These are phyloP conservation scores for Umbilicus rupestris DNA, from an alignment of 164 flowering plant species.

Conservation along the genomic window DNA sequence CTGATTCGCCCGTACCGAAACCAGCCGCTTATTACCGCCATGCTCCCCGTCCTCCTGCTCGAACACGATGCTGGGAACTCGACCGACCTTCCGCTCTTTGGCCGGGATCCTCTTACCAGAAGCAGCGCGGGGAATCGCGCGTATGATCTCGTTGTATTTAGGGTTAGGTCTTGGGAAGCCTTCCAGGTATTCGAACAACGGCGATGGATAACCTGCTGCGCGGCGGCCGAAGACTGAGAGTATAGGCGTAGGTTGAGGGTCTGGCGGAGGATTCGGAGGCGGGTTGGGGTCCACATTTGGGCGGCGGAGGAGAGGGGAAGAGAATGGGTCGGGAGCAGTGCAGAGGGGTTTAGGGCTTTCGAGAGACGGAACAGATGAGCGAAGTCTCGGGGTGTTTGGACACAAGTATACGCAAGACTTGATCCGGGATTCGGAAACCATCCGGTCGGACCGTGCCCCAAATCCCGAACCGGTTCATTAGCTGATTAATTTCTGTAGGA, in stretches of 20 bases:
- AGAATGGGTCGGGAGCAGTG: not conserved
- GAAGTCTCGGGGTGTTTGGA: too few species aligned
- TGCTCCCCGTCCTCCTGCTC: slow-evolving; percentile 87
- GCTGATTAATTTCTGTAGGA: too few species aligned
- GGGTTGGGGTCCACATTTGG: slow-evolving; percentile 41
- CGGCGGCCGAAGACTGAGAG: slow-evolving; percentile 36
- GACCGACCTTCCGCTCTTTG: slow-evolving; percentile 60
- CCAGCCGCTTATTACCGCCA: slow-evolving; percentile 87
- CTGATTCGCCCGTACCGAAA: slow-evolving; percentile 68
- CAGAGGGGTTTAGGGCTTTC: too few species aligned
- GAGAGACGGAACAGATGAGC: not conserved
- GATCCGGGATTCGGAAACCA: not conserved
- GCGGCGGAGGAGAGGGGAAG: not conserved
- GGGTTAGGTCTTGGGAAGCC: slow-evolving; percentile 75
- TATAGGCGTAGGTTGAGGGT: slow-evolving; percentile 13
- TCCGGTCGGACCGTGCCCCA: not conserved
- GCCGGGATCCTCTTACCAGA: slow-evolving; percentile 54
- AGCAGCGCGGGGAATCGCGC: slow-evolving; percentile 46
- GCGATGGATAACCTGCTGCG: slow-evolving; percentile 13
- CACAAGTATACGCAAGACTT: not conserved
- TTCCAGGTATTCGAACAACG: slow-evolving; percentile 37
- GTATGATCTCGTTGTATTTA: slow-evolving; percentile 56
- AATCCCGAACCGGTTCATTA: too few species aligned
- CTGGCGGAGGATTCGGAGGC: slow-evolving; percentile 18
- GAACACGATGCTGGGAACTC: slow-evolving; percentile 78